Base-by-base conservation (phyloP, 352 stramenopile species). In the Phytophthora constricta region DNA sequence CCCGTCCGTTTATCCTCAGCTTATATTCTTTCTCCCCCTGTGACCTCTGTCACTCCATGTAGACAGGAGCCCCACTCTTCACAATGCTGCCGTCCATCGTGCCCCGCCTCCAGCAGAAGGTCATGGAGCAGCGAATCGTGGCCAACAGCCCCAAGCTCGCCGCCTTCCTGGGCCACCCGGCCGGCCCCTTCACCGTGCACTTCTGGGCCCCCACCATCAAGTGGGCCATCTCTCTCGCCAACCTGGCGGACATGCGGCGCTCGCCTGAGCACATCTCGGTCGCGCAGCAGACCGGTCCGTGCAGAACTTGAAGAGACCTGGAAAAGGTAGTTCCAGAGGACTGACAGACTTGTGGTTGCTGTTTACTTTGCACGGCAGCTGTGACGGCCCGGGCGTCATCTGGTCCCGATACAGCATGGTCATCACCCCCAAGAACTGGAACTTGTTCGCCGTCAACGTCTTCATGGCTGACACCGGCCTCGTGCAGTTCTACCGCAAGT, bases 381-480 rank as follows among this genome's bases (percentile, higher is more conserved):
- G 80, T 96, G 46, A 76, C 81, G 41, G 58, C 68, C 93, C 86
- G 26, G 89, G 89, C 27, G 61, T 96, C 51, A 94, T 97, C 65
- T 97, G 91, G 90, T 95, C 86, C 22, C 85, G 91, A 48, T 97
- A 97, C 76, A 93, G 79, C 56, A 68, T 92, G 33, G 79, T 97
- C 31, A 95, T 97, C 60, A 96, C 84, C 27, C 90, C 91, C 27
- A 88, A 93, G 68, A 97, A 97, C 82, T 97, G 91, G 83, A 97
- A 96, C 69, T 75, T 97, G 16, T 93, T 97, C 63, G 75, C 83
- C 1, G 91, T 97, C 39, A 97, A 97, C 66, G 70, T 95, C 26
- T 95, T 96, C 58, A 97, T 97, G 86, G 89, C 80, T 37, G 84
- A 73, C 68, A 97, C 90, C 45, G 91, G 91, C 3, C 69, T 93